A percentile compares a stretch with the other conserved stretches of the same genome.
phyloP scores from a whole-genome alignment of 108 stramenopile genomes.

The Pelagomonas calceolata region DNA sequence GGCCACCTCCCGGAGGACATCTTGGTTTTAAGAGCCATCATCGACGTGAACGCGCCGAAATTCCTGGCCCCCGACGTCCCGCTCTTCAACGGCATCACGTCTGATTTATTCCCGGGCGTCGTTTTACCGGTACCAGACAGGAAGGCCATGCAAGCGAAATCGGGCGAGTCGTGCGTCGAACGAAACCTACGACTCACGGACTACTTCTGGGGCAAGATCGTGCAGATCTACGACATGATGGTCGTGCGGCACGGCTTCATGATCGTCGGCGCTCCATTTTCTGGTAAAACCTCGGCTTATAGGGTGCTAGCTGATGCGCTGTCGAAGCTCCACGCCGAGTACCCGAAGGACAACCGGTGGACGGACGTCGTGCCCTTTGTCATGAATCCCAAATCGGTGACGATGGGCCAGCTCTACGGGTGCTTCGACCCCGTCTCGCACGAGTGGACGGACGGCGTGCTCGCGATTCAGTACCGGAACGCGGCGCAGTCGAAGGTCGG shows the following conservation, averaged over 20 bases:
- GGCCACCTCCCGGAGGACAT: slow-evolving; percentile 44
- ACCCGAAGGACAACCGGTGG: slow-evolving; percentile 44
- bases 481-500: slow-evolving; percentile 47
- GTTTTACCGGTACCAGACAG: slow-evolving; percentile 44
- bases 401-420: slow-evolving; percentile 56
- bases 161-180: slow-evolving; percentile 28
- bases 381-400: slow-evolving; percentile 54
- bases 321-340: slow-evolving; percentile 15
- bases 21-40: slow-evolving; percentile 47
- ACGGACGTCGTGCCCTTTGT: slow-evolving; percentile 42
- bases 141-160: slow-evolving; percentile 28
- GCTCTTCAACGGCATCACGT: slow-evolving; percentile 52
- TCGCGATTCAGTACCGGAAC: slow-evolving; percentile 52
- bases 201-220: slow-evolving; percentile 53
- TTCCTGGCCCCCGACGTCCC: slow-evolving; percentile 54
- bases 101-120: slow-evolving; percentile 52
- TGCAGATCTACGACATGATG: slow-evolving; percentile 67
- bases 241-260: slow-evolving; percentile 63
- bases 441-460: slow-evolving; percentile 59
- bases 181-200: slow-evolving; percentile 36
- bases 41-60: slow-evolving; percentile 61
- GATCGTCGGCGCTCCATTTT: slow-evolving; percentile 56
- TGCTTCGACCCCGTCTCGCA: slow-evolving; percentile 45
- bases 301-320: slow-evolving; percentile 31
- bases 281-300: slow-evolving; percentile 49